A percentile compares a stretch with the other conserved stretches of the same genome.
phyloP scores from a whole-genome alignment of 1,284 basidiomycete species.

The Leccinum variabile region DNA sequence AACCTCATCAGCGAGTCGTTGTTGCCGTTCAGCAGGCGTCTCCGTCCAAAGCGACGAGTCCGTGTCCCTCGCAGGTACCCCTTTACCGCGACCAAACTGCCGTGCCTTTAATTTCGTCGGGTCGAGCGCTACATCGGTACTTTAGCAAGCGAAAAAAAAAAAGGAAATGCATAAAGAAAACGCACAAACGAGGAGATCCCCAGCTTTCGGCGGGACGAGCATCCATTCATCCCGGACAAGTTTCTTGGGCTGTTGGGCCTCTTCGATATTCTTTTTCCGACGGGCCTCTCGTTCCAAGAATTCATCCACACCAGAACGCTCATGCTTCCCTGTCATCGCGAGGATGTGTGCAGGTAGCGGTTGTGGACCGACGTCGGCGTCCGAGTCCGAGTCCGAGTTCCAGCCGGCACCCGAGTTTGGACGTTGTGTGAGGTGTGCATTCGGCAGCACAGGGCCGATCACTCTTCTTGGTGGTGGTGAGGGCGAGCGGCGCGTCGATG shows the following conservation, averaged over 20 bases:
- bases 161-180: constrained; percentile 16
- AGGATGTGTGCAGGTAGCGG: constrained; percentile 52
- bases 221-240: constrained; percentile 91
- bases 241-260: constrained; percentile 71
- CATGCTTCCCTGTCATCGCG: constrained; percentile 38
- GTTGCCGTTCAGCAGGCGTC: constrained; percentile 84
- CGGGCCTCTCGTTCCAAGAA: constrained; percentile 83
- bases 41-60: constrained; percentile 87
- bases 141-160: not conserved
- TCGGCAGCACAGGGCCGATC: constrained; percentile 42
- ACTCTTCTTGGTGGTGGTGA: constrained; percentile 30
- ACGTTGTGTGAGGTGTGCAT: constrained; percentile 24
- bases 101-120: constrained; percentile 71
- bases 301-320: constrained; percentile 57
- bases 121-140: constrained; percentile 51
- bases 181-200: constrained; percentile 74
- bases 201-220: constrained; percentile 83
- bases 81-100: constrained; percentile 71
- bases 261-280: constrained; percentile 65
- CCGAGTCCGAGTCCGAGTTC: constrained; percentile 52
- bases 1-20: constrained; percentile 84
- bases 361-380: constrained; percentile 77
- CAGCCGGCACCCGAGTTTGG: constrained; percentile 6
- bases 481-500: constrained; percentile 29
- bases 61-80: constrained; percentile 42